Conservation (phyloP, 1,139 yeast species). For the Pichia sorboxylosa region DNA sequence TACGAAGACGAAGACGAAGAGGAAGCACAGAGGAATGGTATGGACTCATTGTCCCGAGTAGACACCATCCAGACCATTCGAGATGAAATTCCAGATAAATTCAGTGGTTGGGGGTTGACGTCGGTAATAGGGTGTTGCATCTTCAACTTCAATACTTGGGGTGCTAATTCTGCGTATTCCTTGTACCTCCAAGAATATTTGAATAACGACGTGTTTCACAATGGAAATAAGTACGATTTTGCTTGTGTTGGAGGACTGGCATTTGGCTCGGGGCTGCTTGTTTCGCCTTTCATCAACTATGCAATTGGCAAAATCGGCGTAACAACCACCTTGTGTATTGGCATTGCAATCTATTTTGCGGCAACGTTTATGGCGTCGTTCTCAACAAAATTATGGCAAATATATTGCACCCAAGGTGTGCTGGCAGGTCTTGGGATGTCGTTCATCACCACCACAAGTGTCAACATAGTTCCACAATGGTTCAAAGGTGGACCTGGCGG, state of each 20-base stretch:
- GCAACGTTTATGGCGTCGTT: conserved; percentile 45
- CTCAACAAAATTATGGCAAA: conserved; percentile 38
- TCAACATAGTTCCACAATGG: conserved; percentile 52
- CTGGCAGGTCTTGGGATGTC: conserved; percentile 44
- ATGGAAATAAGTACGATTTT: conserved; percentile 40
- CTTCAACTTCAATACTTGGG: conserved; percentile 46
- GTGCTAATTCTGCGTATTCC: conserved; percentile 48
- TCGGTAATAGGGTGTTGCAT: conserved; percentile 29
- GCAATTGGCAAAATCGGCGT: conserved; percentile 34
- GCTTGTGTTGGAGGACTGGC: conserved; percentile 52
- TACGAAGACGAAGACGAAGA: no score
- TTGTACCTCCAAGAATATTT: conserved; percentile 43
- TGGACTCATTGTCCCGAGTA: neutral
- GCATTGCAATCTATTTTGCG: conserved; percentile 35
- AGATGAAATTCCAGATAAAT: conserved; percentile 21
- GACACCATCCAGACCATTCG: conserved; percentile 4
- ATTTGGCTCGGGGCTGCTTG: conserved; percentile 33
- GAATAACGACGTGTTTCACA: conserved; percentile 31
- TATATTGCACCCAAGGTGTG: conserved; percentile 45
- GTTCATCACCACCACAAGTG: conserved; percentile 39
- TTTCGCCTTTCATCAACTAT: conserved; percentile 35
- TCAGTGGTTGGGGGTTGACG: conserved; percentile 37
- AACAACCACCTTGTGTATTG: conserved; percentile 28
- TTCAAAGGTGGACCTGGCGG: conserved; percentile 31
- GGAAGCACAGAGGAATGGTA: no score